These are phyloP conservation scores for Starmera quercuum DNA, from an alignment of 805 yeast species.

Conservation along the genomic window DNA sequence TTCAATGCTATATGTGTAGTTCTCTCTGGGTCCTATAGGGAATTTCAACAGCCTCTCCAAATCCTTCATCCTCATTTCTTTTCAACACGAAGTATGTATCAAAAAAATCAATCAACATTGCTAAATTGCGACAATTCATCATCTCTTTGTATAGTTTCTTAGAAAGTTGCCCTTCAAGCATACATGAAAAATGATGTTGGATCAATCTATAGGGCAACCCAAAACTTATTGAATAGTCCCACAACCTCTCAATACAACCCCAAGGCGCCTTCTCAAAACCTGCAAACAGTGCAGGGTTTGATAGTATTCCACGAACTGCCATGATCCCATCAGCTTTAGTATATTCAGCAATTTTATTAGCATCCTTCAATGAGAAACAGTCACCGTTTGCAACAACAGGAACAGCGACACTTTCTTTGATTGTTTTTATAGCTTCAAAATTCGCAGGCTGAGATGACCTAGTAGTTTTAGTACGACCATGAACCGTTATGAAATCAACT, in stretches of 20 bases:
- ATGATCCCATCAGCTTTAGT: constrained; percentile 90
- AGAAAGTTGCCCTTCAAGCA: constrained; percentile 56
- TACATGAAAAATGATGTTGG: constrained; percentile 85
- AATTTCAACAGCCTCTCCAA: constrained; percentile 51
- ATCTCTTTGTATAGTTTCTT: constrained; percentile 47
- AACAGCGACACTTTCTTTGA: constrained; percentile 41
- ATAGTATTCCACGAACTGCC: constrained; percentile 86
- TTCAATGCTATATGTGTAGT: constrained; percentile 18
- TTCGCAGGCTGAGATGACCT: constrained; percentile 81
- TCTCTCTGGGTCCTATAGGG: constrained; percentile 39
- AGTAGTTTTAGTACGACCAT: constrained; percentile 83
- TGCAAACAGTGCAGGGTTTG: constrained; percentile 83
- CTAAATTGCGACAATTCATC: constrained; percentile 50
- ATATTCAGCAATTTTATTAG: constrained; percentile 45
- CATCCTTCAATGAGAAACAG: constrained; percentile 63
- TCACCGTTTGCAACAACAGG: constrained; percentile 99
- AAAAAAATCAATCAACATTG: constrained; percentile 76
- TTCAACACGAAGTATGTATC: constrained; percentile 61
- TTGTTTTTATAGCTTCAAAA: constrained; percentile 66
- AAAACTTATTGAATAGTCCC: constrained; percentile 69
- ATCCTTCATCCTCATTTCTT: constrained; percentile 62
- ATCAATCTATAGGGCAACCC: constrained; percentile 80
- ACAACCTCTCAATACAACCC: constrained; percentile 80
- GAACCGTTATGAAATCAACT: constrained; percentile 90
- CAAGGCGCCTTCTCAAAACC: constrained; percentile 76